Base-by-base conservation (phyloP, 208 protist species). In the Zelonia costaricensis region DNA sequence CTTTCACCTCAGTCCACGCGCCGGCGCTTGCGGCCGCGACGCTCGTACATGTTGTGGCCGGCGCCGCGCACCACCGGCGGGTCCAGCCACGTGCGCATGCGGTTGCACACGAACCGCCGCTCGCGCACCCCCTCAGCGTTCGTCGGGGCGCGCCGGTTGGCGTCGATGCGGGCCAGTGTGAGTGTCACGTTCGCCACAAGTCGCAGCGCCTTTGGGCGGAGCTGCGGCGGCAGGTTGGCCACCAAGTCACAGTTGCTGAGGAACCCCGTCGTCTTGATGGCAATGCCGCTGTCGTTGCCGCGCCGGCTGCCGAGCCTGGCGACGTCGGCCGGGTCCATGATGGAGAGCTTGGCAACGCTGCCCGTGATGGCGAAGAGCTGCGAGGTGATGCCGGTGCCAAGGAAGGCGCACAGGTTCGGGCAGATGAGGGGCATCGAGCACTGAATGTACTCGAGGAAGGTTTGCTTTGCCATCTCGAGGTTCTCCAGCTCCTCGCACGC, bases 371-470 rank as follows among this genome's bases (percentile, higher is more conserved):
- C 87, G 62, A 97, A 96, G 20, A 98, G 76, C 68, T 97, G 90
- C 15, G 91, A 93, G 3, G 93, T 93, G 47, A 97, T 93, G 27
- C 80, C 86, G 10, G 95, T 96, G 13, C 92, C 93, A 9, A 98
- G 74, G 45, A 97, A 88, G 9, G 83, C 85, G 42, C 86, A 95
- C 15, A 97, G 74, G 59, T 98, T 98, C 2, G 95, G 95, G 60
- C 88, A 92, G 30, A 97, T 81, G 25, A 94, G 78, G 10, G 85
- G 82, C 91, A 98, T 98, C n/a, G 84, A 86, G 44, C 78, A 73
- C 70, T 96, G 88, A 35, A 97, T 92, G 71, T 96, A 96, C 65
- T 97, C 90, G 6, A 97, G 80, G 63, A 97, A 93, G 3, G 83
- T 91, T 62, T 96, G 90, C 63, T 96, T 97, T 4, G 87, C 87